These are phyloP conservation scores for Alternaria alternata DNA, from an alignment of 2,329 filamentous ascomycete species.

Conservation along the genomic window DNA sequence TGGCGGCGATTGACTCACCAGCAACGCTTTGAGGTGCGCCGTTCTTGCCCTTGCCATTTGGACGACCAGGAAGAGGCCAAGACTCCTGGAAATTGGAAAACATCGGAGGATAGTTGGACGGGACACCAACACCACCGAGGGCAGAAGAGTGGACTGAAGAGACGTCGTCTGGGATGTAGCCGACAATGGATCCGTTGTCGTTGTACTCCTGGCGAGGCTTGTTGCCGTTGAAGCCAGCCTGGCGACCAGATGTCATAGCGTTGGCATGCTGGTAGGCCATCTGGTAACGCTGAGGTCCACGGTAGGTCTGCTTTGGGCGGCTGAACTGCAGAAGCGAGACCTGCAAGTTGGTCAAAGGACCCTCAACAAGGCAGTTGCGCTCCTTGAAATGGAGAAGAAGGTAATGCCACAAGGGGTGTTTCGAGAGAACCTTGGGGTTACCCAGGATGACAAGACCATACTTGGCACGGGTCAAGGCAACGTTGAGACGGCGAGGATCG, in stretches of 20 bases:
- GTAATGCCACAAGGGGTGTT: slow-evolving; percentile 98
- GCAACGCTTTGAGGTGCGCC: slow-evolving; percentile 79
- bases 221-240: slow-evolving; percentile 56
- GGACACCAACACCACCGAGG: slow-evolving; percentile 82
- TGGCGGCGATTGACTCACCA: slow-evolving; percentile 90
- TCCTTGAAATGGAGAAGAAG: slow-evolving; percentile 97
- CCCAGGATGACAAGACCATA: slow-evolving; percentile 96
- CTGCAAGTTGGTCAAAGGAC: slow-evolving; percentile 94
- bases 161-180: slow-evolving; percentile 96
- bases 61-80: slow-evolving; percentile 85
- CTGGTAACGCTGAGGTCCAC: slow-evolving; percentile 86
- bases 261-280: slow-evolving; percentile 76
- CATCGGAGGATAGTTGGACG: slow-evolving; percentile 89
- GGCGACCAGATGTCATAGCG: slow-evolving; percentile 62
- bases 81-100: slow-evolving; percentile 91
- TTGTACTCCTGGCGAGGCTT: slow-evolving; percentile 64
- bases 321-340: slow-evolving; percentile 94
- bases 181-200: slow-evolving; percentile 88
- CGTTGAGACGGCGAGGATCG: slow-evolving; percentile 95
- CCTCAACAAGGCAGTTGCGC: slow-evolving; percentile 92
- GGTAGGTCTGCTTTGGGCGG: slow-evolving; percentile 89
- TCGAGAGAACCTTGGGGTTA: slow-evolving; percentile 96
- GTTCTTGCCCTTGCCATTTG: slow-evolving; percentile 70
- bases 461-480: slow-evolving; percentile 94
- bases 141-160: slow-evolving; percentile 94